Conservation (phyloP, 805 yeast genomes). For the Starmerella scarabaei region DNA sequence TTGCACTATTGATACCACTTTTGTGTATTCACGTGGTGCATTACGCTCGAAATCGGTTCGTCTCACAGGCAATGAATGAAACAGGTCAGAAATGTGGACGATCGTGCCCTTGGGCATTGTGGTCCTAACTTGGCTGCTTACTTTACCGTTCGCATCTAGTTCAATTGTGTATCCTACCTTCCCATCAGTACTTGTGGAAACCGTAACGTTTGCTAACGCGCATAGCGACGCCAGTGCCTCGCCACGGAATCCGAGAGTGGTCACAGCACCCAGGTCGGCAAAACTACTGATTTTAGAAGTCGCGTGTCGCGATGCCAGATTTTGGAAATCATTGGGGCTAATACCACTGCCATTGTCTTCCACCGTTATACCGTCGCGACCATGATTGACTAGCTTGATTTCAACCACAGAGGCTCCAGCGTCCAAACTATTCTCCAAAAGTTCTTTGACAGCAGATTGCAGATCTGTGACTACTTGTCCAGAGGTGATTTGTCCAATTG, state of each 20-base stretch:
- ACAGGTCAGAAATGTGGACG: slow-evolving; percentile 45
- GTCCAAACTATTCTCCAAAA: slow-evolving; percentile 78
- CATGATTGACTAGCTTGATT: slow-evolving; percentile 54
- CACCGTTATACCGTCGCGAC: slow-evolving; percentile 58
- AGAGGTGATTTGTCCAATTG: slow-evolving; percentile 68
- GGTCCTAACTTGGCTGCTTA: slow-evolving; percentile 29
- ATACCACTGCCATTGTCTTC: slow-evolving; percentile 69
- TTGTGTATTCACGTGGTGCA: slow-evolving; percentile 55
- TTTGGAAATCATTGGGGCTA: slow-evolving; percentile 33
- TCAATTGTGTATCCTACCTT: slow-evolving; percentile 48
- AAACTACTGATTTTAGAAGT: slow-evolving; percentile 42
- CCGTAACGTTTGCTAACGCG: slow-evolving; percentile 34
- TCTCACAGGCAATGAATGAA: slow-evolving; percentile 68
- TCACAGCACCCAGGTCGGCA: slow-evolving; percentile 30
- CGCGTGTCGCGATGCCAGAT: slow-evolving; percentile 36
- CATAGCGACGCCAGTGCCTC: slow-evolving; percentile 49
- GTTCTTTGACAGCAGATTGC: slow-evolving; percentile 65
- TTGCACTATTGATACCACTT: slow-evolving; percentile 50
- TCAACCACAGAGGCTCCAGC: slow-evolving; percentile 60
- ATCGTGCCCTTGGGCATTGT: slow-evolving; percentile 62
- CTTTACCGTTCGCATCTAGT: slow-evolving; percentile 43
- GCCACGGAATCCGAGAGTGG: slow-evolving; percentile 59
- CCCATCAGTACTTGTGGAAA: slow-evolving; percentile 36
- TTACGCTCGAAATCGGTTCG: slow-evolving; percentile 58
- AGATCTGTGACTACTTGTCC: slow-evolving; percentile 86